A percentile compares a stretch with the other conserved stretches of the same genome.
These are phyloP conservation scores for Fusarium chaquense DNA, from an alignment of 2,329 filamentous ascomycete genomes.

Conservation along the genomic window DNA sequence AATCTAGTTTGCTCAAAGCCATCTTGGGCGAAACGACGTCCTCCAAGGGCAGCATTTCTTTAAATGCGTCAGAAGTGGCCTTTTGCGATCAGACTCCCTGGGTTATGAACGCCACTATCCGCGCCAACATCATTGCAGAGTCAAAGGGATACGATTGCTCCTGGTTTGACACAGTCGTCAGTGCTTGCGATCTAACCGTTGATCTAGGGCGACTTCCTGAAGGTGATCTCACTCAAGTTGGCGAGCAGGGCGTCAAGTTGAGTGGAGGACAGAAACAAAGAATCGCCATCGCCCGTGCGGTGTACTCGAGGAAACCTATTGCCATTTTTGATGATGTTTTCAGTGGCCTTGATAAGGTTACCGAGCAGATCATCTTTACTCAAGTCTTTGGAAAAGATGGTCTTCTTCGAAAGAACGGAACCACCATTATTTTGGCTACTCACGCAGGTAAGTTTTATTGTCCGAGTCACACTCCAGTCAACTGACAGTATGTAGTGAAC, in stretches of 20 bases:
- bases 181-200: conserved; percentile 51
- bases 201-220: conserved; percentile 47
- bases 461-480: neutral
- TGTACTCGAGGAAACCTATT: conserved; percentile 51
- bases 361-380: conserved; percentile 56
- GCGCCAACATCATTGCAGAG: conserved; percentile 53
- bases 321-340: conserved; percentile 57
- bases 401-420: conserved; percentile 50
- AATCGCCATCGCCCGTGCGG: conserved; percentile 51
- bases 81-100: conserved; percentile 52
- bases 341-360: conserved; percentile 57
- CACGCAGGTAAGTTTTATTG: conserved; percentile 46
- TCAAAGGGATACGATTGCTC: conserved; percentile 46
- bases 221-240: conserved; percentile 47
- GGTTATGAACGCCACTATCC: conserved; percentile 52
- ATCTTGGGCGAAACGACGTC: conserved; percentile 48
- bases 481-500: conserved; percentile 39
- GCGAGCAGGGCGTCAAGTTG: conserved; percentile 51
- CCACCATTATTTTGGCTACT: conserved; percentile 52
- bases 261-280: conserved; percentile 54
- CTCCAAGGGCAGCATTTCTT: conserved; percentile 39
- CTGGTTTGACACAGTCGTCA: conserved; percentile 51
- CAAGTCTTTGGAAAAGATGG: conserved; percentile 54
- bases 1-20: conserved; percentile 50
- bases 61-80: conserved; percentile 43